These are phyloP conservation scores for Amoebophrya sp. DNA, from an alignment of 169 alveolate species.

Conservation along the genomic window DNA sequence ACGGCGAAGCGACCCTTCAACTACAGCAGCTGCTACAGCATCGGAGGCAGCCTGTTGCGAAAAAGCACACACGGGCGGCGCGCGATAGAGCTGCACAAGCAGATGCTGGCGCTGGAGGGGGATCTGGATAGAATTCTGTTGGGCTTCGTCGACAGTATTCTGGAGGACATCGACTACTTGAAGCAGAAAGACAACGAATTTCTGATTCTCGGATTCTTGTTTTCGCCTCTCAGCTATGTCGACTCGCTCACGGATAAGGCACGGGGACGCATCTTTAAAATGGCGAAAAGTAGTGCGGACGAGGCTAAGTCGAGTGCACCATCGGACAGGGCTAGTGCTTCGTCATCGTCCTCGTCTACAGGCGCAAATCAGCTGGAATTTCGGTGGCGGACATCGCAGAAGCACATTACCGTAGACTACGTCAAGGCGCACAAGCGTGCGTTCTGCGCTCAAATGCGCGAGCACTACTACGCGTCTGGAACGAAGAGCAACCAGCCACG, in stretches of 20 bases:
- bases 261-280: too few species aligned
- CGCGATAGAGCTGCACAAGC: neutral
- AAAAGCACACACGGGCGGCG: neutral
- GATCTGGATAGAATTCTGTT: neutral
- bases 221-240: neutral
- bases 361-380: too few species aligned
- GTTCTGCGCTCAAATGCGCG: neutral
- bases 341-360: too few species aligned
- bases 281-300: too few species aligned
- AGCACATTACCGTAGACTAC: neutral
- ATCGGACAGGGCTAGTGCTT: neutral
- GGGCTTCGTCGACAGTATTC: neutral
- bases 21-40: neutral
- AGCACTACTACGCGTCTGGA: neutral
- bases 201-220: neutral
- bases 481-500: neutral
- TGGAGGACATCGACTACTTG: neutral
- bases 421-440: neutral
- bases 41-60: neutral
- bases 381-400: neutral
- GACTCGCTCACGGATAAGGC: neutral
- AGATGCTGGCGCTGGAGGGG: neutral
- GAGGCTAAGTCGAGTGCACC: neutral
- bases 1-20: neutral
- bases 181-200: neutral